Percentiles rank a stretch among this genome's conserved stretches.
These are phyloP conservation scores for Phytophthora gonapodyides DNA, from an alignment of 352 stramenopile genomes.

Conservation along the genomic window DNA sequence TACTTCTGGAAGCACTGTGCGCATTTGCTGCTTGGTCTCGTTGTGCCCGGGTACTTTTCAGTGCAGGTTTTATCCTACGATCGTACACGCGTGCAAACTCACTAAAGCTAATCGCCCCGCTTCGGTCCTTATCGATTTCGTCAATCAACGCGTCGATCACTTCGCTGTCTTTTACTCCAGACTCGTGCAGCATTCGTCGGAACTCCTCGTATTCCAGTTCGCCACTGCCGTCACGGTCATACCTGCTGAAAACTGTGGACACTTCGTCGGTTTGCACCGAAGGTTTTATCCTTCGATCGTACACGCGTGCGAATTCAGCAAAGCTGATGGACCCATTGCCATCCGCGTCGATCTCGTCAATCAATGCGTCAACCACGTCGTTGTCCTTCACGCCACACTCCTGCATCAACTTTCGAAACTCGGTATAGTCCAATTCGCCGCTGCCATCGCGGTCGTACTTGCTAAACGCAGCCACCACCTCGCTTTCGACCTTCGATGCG, in stretches of 20 bases:
- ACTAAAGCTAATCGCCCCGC: slow-evolving; percentile 43
- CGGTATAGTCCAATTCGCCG: slow-evolving; percentile 53
- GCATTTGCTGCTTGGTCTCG: neutral
- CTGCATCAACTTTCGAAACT: slow-evolving; percentile 61
- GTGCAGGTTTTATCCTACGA: slow-evolving; percentile 19
- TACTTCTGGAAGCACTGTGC: neutral
- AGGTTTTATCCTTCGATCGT: slow-evolving; percentile 27
- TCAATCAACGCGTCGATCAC: slow-evolving; percentile 46
- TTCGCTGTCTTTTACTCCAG: slow-evolving; percentile 41
- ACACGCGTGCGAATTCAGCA: slow-evolving; percentile 46
- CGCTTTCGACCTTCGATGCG: slow-evolving; percentile 31
- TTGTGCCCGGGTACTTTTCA: slow-evolving; percentile 19
- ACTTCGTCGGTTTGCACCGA: slow-evolving; percentile 31
- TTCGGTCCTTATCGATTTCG: slow-evolving; percentile 42
- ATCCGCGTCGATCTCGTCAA: slow-evolving; percentile 49
- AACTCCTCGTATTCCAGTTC: slow-evolving; percentile 59
- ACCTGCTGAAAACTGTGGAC: slow-evolving; percentile 38
- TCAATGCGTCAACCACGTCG: slow-evolving; percentile 47
- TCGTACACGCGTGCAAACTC: slow-evolving; percentile 52
- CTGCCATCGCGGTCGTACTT: slow-evolving; percentile 50
- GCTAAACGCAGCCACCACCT: slow-evolving; percentile 36
- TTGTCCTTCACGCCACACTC: slow-evolving; percentile 52
- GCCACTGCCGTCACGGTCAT: slow-evolving; percentile 46
- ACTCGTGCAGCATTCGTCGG: slow-evolving; percentile 56
- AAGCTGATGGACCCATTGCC: slow-evolving; percentile 48